A percentile compares a stretch with the other conserved stretches of the same genome.
Evolutionary conservation across 2,329 filamentous ascomycete species (phyloP).

Genomic region (Aureobasidium subglaciale): DNA sequence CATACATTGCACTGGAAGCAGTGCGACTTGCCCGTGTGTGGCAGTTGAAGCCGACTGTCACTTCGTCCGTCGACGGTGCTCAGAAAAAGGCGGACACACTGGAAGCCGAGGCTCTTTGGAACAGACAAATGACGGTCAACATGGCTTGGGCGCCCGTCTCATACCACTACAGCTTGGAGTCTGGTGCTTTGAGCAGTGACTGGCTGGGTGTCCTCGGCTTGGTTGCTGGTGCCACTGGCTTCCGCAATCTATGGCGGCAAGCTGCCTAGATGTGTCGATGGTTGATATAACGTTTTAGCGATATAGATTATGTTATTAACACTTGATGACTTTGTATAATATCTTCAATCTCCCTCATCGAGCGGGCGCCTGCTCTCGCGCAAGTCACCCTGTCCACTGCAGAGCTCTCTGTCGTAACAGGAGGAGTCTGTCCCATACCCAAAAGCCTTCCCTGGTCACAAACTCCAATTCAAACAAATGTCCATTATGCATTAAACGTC

Average conservation of each 20-base stretch:
- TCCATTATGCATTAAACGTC: background rate
- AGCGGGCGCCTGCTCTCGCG: background rate
- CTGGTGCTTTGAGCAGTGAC: constrained; percentile 15
- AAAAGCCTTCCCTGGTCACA: background rate
- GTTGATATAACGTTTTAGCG: background rate
- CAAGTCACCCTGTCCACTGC: background rate
- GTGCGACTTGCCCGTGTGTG: constrained; percentile 48
- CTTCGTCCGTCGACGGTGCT: constrained; percentile 26
- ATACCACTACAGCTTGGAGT: constrained; percentile 17
- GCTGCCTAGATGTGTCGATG: background rate
- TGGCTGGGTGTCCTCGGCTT: constrained; percentile 16
- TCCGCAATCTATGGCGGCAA: constrained; percentile 17
- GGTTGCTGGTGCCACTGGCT: constrained; percentile 14
- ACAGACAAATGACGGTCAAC: constrained; percentile 17
- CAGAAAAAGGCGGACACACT: constrained; percentile 37
- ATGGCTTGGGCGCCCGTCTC: constrained; percentile 17
- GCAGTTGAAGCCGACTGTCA: constrained; percentile 33
- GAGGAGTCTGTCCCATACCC: background rate
- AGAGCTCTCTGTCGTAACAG: background rate
- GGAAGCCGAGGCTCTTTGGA: constrained; percentile 18
- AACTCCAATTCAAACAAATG: background rate
- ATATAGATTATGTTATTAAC: background rate
- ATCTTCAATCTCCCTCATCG: background rate
- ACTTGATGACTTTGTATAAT: background rate
- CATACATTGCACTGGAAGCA: constrained; percentile 70